Evolutionary conservation across 2,329 filamentous ascomycete genomes (phyloP).

Genomic region (Sordariomycetes sp.): DNA sequence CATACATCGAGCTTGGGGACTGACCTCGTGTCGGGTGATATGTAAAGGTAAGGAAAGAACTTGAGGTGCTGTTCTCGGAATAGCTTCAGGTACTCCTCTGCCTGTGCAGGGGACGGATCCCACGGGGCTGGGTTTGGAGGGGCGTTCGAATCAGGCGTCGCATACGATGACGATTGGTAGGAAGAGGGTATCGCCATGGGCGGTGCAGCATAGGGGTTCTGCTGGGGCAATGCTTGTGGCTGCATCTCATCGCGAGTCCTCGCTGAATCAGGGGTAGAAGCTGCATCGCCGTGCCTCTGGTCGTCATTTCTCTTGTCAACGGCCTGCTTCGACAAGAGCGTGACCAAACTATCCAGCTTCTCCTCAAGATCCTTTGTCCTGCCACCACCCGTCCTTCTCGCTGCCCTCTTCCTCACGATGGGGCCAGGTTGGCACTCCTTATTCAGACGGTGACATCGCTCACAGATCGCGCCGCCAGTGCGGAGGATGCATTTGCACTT

Average conservation of each 20-base stretch:
- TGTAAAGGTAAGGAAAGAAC: constrained; percentile 33
- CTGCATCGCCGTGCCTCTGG: no score
- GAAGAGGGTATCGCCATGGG: no score
- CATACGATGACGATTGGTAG: no score
- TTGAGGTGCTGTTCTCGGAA: constrained; percentile 30
- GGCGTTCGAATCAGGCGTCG: not conserved
- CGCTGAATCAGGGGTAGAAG: no score
- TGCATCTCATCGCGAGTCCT: not conserved
- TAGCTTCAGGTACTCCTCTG: constrained; percentile 25
- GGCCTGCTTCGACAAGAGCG: constrained; percentile 25
- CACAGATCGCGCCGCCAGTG: constrained; percentile 21
- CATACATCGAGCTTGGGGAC: not conserved
- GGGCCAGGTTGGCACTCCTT: constrained; percentile 36
- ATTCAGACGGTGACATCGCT: constrained; percentile 33
- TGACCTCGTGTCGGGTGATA: constrained; percentile 20
- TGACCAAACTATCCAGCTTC: constrained; percentile 37
- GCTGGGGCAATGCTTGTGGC: not conserved
- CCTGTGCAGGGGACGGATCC: constrained; percentile 21
- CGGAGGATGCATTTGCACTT: constrained; percentile 39
- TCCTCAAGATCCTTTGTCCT: constrained; percentile 36
- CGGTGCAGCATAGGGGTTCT: no score
- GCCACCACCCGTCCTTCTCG: constrained; percentile 20
- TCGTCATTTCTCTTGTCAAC: no score
- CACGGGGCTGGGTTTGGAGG: no score
- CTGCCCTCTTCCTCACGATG: constrained; percentile 26